phyloP scores from a whole-genome alignment of 345 rosid genomes.

The Ceriops decandra region DNA sequence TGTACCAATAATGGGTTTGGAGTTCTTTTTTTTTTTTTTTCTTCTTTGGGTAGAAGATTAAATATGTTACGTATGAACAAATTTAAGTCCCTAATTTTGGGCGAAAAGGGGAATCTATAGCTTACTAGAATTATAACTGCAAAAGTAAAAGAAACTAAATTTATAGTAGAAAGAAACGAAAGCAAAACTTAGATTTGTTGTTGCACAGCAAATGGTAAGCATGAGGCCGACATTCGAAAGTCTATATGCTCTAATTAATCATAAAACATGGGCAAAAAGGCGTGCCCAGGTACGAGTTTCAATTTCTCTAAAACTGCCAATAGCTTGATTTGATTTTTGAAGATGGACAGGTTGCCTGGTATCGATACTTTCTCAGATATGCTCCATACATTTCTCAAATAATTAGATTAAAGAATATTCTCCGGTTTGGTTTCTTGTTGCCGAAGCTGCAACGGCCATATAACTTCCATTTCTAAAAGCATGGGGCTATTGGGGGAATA shows the following conservation, averaged over 20 bases:
- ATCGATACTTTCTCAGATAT: background rate
- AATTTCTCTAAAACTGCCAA: background rate
- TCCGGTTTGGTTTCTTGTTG: slow-evolving; percentile 3
- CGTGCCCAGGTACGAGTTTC: background rate
- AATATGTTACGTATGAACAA: background rate
- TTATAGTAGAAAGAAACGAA: slow-evolving; percentile 3
- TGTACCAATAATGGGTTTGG: background rate
- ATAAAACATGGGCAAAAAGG: slow-evolving; percentile 3
- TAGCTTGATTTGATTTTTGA: background rate
- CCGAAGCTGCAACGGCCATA: slow-evolving; percentile 12
- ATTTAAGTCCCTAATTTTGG: background rate
- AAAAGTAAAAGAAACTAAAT: background rate
- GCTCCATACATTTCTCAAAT: background rate
- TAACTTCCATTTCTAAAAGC: slow-evolving; percentile 13
- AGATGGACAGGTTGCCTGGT: background rate
- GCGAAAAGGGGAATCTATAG: slow-evolving; percentile 10
- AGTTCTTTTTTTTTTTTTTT: background rate
- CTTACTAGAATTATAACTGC: slow-evolving; percentile 12
- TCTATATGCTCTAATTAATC: slow-evolving; percentile 12
- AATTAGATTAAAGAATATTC: slow-evolving; percentile 19
- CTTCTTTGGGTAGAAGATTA: background rate
- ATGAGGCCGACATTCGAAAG: slow-evolving; percentile 33
- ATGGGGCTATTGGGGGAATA: background rate
- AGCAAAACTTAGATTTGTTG: slow-evolving; percentile 5
- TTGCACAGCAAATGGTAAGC: slow-evolving; percentile 31